Conservation (phyloP, 352 stramenopile species). For the Phytopythium litorale region DNA sequence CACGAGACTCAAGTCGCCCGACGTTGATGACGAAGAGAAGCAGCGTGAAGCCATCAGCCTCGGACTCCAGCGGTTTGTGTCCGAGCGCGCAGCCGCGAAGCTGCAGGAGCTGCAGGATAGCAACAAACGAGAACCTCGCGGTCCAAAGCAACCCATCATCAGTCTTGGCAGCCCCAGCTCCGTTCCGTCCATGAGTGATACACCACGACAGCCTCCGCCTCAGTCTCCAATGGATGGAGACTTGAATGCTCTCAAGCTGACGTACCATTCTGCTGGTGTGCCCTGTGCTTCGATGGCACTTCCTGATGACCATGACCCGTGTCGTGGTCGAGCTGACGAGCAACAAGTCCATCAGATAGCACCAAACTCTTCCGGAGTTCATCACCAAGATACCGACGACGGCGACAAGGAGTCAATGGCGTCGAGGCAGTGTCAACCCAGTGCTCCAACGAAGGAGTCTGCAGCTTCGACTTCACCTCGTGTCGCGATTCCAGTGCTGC, state of each 20-base stretch:
- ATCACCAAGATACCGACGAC: not conserved
- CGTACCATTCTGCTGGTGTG: too few relatives aligned
- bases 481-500: not conserved
- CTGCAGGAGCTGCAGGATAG: constrained; percentile 34
- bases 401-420: not conserved
- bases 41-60: constrained; percentile 10
- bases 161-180: not conserved
- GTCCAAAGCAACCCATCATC: constrained; percentile 8
- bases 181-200: not conserved
- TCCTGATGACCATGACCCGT: not conserved
- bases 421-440: not conserved
- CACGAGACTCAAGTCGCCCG: not conserved
- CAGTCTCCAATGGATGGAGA: not conserved
- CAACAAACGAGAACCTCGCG: not conserved
- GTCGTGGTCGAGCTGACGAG: not conserved
- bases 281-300: not conserved
- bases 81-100: constrained; percentile 24
- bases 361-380: not conserved
- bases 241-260: not conserved
- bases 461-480: not conserved
- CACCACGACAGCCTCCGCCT: not conserved
- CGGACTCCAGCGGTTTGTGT: constrained; percentile 37
- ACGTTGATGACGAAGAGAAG: not conserved
- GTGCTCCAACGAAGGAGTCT: not conserved
- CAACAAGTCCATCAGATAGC: not conserved